Evolutionary conservation across 2,329 filamentous ascomycete species (phyloP).

Genomic region (Aspergillus latus): DNA sequence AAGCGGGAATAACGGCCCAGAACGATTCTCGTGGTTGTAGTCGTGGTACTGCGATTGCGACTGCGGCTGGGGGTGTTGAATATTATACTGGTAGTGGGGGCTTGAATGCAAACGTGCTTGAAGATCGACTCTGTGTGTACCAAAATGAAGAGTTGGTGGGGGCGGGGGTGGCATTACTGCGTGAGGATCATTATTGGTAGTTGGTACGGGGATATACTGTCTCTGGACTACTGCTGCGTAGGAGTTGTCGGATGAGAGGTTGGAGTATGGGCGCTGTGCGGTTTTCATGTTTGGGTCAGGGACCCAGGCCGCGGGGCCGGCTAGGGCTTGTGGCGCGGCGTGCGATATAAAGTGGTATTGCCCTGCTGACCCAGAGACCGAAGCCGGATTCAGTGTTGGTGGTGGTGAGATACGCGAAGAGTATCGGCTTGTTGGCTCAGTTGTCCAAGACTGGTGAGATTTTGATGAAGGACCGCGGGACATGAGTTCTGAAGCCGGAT

Average conservation of each 20-base stretch:
- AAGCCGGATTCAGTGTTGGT: slow-evolving; percentile 13
- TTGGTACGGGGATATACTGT: slow-evolving; percentile 18
- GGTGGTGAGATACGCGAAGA: slow-evolving; percentile 28
- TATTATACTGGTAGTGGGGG: background rate
- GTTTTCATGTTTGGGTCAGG: slow-evolving; percentile 11
- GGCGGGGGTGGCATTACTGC: slow-evolving; percentile 9
- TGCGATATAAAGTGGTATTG: background rate
- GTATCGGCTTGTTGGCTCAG: slow-evolving; percentile 31
- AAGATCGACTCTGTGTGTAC: slow-evolving; percentile 33
- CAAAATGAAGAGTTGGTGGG: slow-evolving; percentile 25
- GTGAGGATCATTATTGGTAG: slow-evolving; percentile 7
- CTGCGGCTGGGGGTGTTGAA: slow-evolving; percentile 15
- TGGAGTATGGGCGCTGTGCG: slow-evolving; percentile 9
- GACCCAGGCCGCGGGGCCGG: slow-evolving; percentile 26
- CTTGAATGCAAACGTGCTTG: slow-evolving; percentile 19
- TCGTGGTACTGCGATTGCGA: slow-evolving; percentile 19
- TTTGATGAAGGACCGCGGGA: slow-evolving; percentile 35
- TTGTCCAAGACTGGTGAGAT: slow-evolving; percentile 39
- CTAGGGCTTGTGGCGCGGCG: slow-evolving; percentile 21
- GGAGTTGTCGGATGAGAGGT: slow-evolving; percentile 23
- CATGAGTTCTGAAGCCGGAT: slow-evolving; percentile 33
- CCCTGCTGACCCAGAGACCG: background rate
- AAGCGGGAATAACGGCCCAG: slow-evolving; percentile 26
- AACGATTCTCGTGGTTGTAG: slow-evolving; percentile 30
- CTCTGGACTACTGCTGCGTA: slow-evolving; percentile 18